Percentiles rank a stretch among this genome's conserved stretches.
phyloP scores from a whole-genome alignment of 202 grass and related monocot species.

The Zizania palustris region DNA sequence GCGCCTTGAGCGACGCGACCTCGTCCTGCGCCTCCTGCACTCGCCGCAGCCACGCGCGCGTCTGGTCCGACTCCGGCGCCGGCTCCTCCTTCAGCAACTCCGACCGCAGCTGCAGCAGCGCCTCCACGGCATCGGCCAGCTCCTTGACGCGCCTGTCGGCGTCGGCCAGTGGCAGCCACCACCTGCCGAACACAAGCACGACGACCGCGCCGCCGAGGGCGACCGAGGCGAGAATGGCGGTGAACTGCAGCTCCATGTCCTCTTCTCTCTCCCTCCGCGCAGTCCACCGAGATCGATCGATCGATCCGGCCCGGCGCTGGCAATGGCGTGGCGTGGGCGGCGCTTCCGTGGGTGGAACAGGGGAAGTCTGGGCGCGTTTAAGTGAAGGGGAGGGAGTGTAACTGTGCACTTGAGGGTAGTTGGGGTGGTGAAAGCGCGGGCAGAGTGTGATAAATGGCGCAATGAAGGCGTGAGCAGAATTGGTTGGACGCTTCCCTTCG shows the following conservation, averaged over 20 bases:
- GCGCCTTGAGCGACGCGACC: conserved; percentile 46
- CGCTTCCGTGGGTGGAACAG: background rate
- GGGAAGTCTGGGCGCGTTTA: conserved; percentile 33
- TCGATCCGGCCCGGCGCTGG: background rate
- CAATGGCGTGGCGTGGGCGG: background rate
- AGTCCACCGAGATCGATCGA: no score
- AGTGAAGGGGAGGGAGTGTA: conserved; percentile 20
- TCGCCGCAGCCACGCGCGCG: conserved; percentile 53
- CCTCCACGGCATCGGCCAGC: conserved; percentile 46
- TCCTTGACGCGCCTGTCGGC: conserved; percentile 52
- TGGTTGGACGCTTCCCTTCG: background rate
- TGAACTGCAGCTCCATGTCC: conserved; percentile 53
- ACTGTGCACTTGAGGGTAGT: conserved; percentile 8
- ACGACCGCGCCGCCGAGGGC: conserved; percentile 48
- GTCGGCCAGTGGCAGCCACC: conserved; percentile 60
- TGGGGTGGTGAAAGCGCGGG: conserved; percentile 11
- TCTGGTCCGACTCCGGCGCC: conserved; percentile 28
- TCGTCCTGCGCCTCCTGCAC: conserved; percentile 61
- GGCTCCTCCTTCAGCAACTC: conserved; percentile 43
- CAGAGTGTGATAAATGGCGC: conserved; percentile 43
- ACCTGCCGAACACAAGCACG: conserved; percentile 53
- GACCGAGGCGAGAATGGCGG: conserved; percentile 45
- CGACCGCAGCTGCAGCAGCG: conserved; percentile 41
- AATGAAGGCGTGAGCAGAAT: conserved; percentile 47
- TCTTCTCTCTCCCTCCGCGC: no score